Conservation (phyloP, 139 green algal species). For the Closterium sp. region DNA sequence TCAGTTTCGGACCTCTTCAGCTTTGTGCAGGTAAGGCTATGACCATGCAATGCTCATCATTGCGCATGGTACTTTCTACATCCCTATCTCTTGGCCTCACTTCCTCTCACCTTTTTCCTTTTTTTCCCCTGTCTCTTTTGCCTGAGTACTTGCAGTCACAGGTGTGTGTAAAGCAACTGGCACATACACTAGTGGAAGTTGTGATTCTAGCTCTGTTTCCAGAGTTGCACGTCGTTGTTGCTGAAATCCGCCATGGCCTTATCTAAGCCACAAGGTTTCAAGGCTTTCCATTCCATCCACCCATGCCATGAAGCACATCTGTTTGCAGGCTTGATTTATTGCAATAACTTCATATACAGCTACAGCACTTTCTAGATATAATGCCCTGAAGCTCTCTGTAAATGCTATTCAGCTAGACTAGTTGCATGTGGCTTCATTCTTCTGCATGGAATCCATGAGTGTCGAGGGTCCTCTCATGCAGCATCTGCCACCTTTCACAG, state of each 20-base stretch:
- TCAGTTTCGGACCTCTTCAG: slow-evolving; percentile 8
- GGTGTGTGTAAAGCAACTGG: slow-evolving; percentile 28
- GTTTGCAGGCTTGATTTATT: too few relatives aligned
- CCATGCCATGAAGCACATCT: neutral
- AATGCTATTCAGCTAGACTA: neutral
- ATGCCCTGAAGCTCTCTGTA: too few relatives aligned
- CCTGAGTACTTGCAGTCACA: neutral
- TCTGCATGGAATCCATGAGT: neutral
- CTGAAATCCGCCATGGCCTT: neutral
- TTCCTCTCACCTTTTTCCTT: neutral
- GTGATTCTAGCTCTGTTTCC: slow-evolving; percentile 13
- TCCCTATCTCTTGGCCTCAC: neutral
- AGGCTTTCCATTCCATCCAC: neutral
- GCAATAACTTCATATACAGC: neutral
- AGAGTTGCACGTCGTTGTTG: slow-evolving; percentile 1
- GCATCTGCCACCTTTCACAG: neutral
- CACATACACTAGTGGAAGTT: slow-evolving; percentile 3
- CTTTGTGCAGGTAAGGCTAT: slow-evolving; percentile 16
- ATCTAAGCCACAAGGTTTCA: neutral
- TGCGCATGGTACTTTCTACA: neutral
- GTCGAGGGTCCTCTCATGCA: neutral
- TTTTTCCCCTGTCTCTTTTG: neutral
- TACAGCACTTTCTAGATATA: neutral
- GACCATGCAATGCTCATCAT: neutral
- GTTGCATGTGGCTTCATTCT: neutral